phyloP scores from a whole-genome alignment of 2,329 filamentous ascomycete species.

The Arthrinium phaeospermum region DNA sequence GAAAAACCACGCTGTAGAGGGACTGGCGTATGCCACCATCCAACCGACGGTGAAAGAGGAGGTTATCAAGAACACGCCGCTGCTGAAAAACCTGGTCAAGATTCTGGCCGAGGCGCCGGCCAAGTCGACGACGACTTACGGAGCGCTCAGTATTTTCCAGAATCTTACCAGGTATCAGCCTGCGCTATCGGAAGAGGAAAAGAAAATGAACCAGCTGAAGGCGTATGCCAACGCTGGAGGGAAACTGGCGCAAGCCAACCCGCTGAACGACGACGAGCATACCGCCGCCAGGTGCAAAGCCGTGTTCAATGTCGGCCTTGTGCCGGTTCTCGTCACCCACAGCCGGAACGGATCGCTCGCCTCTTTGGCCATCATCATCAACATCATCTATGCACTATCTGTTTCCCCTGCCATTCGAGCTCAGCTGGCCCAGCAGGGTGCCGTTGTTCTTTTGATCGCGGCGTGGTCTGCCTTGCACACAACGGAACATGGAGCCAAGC shows the following conservation, averaged over 20 bases:
- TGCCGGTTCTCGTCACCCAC: conserved; percentile 77
- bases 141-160: conserved; percentile 81
- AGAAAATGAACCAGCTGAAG: conserved; percentile 89
- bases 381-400: conserved; percentile 79
- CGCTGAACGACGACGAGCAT: conserved; percentile 76
- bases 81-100: conserved; percentile 74
- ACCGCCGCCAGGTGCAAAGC: conserved; percentile 77
- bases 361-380: conserved; percentile 74
- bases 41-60: conserved; percentile 85
- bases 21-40: conserved; percentile 88
- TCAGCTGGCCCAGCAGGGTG: conserved; percentile 89
- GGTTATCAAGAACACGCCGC: conserved; percentile 69
- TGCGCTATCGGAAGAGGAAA: conserved; percentile 83
- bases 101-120: conserved; percentile 63
- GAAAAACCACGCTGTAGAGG: conserved; percentile 80
- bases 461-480: conserved; percentile 68
- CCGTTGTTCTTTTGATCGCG: conserved; percentile 80
- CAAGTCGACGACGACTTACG: conserved; percentile 79
- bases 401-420: conserved; percentile 77
- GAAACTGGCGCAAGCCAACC: conserved; percentile 64
- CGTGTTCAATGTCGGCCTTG: conserved; percentile 79
- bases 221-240: conserved; percentile 90
- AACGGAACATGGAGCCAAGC: conserved; percentile 51
- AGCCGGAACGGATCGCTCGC: conserved; percentile 74
- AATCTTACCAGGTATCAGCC: conserved; percentile 87